phyloP scores from a whole-genome alignment of 306 rosid genomes.

The Trifolium subterraneum region DNA sequence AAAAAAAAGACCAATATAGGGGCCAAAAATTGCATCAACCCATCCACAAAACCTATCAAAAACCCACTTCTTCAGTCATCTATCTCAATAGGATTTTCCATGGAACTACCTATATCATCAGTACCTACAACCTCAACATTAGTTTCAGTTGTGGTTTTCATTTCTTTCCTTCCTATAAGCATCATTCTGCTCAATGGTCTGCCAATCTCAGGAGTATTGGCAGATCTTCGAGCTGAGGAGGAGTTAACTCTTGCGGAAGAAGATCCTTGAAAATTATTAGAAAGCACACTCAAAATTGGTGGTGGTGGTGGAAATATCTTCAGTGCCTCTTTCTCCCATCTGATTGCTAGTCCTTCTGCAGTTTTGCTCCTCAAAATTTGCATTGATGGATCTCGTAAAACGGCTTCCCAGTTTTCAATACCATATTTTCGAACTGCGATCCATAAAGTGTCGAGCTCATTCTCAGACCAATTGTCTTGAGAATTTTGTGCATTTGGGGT shows the following conservation, averaged over 20 bases:
- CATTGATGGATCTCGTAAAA: background rate
- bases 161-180: background rate
- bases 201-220: no score
- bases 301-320: background rate
- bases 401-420: background rate
- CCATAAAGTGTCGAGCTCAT: background rate
- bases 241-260: no score
- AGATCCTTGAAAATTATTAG: no score
- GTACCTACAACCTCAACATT: no score
- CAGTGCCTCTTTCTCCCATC: background rate
- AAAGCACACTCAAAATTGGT: no score
- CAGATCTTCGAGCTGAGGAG: no score
- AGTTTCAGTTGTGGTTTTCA: background rate
- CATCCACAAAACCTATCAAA: no score
- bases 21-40: no score
- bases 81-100: background rate
- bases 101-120: background rate
- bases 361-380: background rate
- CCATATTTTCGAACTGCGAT: background rate
- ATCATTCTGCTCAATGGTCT: background rate
- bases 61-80: background rate
- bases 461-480: background rate
- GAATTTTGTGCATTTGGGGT: no score
- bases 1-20: no score
- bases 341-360: background rate